Evolutionary conservation across 1,284 basidiomycete species (phyloP), one percentile per base, ranked within the genome.

Genomic region (Marasmius fiardii): DNA sequence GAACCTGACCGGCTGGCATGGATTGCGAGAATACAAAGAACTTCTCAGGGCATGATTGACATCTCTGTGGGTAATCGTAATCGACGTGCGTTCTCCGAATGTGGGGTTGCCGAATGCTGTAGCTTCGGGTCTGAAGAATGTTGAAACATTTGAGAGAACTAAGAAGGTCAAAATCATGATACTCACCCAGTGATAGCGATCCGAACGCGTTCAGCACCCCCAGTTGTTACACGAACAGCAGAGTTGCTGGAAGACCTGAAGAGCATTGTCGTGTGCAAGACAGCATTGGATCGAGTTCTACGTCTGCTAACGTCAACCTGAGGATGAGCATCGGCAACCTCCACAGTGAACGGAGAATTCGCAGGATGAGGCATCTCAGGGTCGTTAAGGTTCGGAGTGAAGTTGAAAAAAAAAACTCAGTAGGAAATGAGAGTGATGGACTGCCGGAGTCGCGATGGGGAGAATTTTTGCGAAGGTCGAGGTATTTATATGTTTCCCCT

Each of bases 221-320:
- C 57, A n/a, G 57, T 47, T 4, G 44, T 34, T 14, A 58, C 51
- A 24, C 44, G 53, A 16, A 44, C 52, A n/a, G 6, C 31, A 24
- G 57, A 58, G n/a, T 31, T 51, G 12, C 37, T 41, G 3, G 57
- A 35, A 43, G 57, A 55, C 20, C 57, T 47, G 26, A 58, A 58
- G 20, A 53, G 35, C 54, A 58, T 55, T 20, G 57, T 58, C 18
- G 57, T 58, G 7, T 55, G 44, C 35, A 58, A 47, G 18, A 55
- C 54, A 18, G 53, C 52, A n/a, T 47, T 10, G 20, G 45, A 47
- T 1, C 57, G 43, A 18, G 34, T 51, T 18, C 57, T 43, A 7
- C 43, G 51, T 11, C 52, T 44, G 10, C 18, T 12, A n/a, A 58
- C 39, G 31, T 53, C 37, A n/a, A 52, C 54, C 20, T 41, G 35